Evolutionary conservation across 345 rosid genomes (phyloP).

Genomic region (rapeseed (Brassica napus)): Da-Ae NC_063448.1:11525001-11525500

Average conservation of each 20-base stretch:
- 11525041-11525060: conserved; percentile 14
- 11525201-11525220: conserved; percentile 9
- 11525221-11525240: conserved; percentile 17
- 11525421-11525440: conserved; percentile 8
- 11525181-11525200: conserved; percentile 4
- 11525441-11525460: background rate
- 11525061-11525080: background rate
- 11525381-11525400: background rate
- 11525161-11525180: conserved; percentile 5
- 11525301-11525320: conserved; percentile 20
- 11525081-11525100: background rate
- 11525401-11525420: background rate
- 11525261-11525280: background rate
- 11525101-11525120: background rate
- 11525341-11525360: conserved; percentile 15
- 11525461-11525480: background rate
- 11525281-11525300: conserved; percentile 14
- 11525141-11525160: background rate
- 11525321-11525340: conserved; percentile 25
- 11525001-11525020: background rate
- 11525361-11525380: background rate
- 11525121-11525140: conserved; percentile 13
- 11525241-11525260: background rate
- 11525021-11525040: background rate
- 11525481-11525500: background rate